Conservation (phyloP, 345 rosid species). For the Lenwebbia sp. region DNA sequence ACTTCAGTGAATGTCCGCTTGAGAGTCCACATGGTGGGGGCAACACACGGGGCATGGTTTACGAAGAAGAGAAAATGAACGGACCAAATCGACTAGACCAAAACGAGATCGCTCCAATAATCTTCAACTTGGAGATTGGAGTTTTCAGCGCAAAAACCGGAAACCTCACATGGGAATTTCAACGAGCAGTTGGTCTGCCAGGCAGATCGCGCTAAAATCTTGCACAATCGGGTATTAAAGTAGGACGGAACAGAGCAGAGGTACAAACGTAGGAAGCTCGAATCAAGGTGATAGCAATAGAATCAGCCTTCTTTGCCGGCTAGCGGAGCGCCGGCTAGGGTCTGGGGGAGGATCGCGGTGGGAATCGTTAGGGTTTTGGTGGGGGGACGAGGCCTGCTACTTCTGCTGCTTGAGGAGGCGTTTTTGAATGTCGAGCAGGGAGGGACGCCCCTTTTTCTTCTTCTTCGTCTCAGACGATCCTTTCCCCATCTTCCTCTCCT, state of each 20-base stretch:
- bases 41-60: not conserved
- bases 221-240: not conserved
- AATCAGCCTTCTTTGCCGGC: not conserved
- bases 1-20: not conserved
- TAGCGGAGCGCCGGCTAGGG: slow-evolving; percentile 39
- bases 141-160: not conserved
- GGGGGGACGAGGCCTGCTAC: slow-evolving; percentile 7
- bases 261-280: not conserved
- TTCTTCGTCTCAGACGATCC: slow-evolving; percentile 54
- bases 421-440: slow-evolving; percentile 84
- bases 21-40: not conserved
- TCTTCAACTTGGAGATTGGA: not conserved
- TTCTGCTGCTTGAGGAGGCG: slow-evolving; percentile 73
- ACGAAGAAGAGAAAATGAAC: not conserved
- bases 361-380: not conserved
- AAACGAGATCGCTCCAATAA: not conserved
- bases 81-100: not conserved
- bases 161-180: not conserved
- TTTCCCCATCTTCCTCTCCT: slow-evolving; percentile 18
- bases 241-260: not conserved
- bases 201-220: not conserved
- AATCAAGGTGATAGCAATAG: not conserved
- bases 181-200: not conserved
- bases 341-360: slow-evolving; percentile 14
- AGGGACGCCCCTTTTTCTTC: slow-evolving; percentile 98